Percentiles rank a stretch among this genome's conserved stretches.
phyloP scores from a whole-genome alignment of 805 yeast genomes.

The Kregervanrija delftensis region DNA sequence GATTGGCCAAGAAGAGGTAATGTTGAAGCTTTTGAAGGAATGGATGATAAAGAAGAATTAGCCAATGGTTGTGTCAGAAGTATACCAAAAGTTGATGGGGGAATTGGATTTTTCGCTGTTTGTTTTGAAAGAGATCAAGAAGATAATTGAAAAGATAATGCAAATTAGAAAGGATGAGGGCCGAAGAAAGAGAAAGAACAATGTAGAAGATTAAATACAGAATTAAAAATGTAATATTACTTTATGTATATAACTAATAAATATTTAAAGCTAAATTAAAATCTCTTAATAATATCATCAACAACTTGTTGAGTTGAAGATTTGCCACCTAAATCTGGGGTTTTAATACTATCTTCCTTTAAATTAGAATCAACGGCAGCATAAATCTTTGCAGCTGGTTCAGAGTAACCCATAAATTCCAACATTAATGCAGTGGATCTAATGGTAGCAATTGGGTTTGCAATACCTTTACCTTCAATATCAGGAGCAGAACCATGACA shows the following conservation, averaged over 20 bases:
- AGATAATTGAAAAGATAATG: neutral
- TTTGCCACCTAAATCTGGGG: slow-evolving; percentile 94
- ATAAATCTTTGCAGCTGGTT: slow-evolving; percentile 88
- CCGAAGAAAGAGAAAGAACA: neutral
- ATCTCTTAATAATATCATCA: slow-evolving; percentile 65
- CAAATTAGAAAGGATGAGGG: neutral
- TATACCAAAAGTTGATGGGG: slow-evolving; percentile 85
- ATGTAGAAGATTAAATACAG: neutral
- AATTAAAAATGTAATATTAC: neutral
- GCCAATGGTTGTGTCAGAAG: slow-evolving; percentile 89
- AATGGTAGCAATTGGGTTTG: slow-evolving; percentile 97
- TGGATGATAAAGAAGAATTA: slow-evolving; percentile 39
- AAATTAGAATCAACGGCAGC: slow-evolving; percentile 92
- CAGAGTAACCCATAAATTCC: slow-evolving; percentile 88
- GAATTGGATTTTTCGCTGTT: slow-evolving; percentile 98
- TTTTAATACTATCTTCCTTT: slow-evolving; percentile 66
- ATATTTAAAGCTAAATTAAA: slow-evolving; percentile 22
- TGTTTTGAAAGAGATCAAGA: slow-evolving; percentile 56
- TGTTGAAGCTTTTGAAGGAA: slow-evolving; percentile 55
- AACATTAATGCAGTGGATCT: slow-evolving; percentile 96
- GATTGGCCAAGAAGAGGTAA: slow-evolving; percentile 84
- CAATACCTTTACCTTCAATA: slow-evolving; percentile 89
- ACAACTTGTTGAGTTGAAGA: slow-evolving; percentile 82
- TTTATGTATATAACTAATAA: neutral
- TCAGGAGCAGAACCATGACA: slow-evolving; percentile 99